phyloP scores from a whole-genome alignment of 1,284 basidiomycete species.

The Naganishia sp. region DNA sequence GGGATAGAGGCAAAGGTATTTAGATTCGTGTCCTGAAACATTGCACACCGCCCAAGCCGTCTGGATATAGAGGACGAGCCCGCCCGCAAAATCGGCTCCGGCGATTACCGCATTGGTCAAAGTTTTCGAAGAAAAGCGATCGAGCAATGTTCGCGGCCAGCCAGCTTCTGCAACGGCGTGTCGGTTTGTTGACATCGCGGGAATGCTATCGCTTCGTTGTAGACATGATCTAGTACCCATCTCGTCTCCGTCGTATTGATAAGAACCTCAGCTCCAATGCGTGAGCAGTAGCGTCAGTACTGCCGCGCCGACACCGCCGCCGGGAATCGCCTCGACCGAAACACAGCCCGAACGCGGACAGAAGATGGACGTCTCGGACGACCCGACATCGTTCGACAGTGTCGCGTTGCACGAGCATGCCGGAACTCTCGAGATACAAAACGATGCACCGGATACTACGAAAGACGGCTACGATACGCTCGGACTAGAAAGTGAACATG shows the following conservation, averaged over 20 bases:
- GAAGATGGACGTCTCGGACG: constrained; percentile 6
- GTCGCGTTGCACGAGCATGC: not conserved
- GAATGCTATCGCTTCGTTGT: not conserved
- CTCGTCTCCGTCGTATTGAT: not conserved
- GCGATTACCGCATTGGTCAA: constrained; percentile 6
- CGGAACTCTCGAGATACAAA: not conserved
- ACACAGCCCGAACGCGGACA: too few relatives aligned
- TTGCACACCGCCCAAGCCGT: not conserved
- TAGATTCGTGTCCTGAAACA: too few relatives aligned
- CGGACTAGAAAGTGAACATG: constrained; percentile 4
- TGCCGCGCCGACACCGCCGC: constrained; percentile 16
- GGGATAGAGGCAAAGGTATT: too few relatives aligned
- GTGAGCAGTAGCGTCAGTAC: constrained; percentile 8
- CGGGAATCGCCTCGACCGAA: too few relatives aligned
- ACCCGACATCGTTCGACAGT: not conserved
- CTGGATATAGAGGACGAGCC: not conserved
- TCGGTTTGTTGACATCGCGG: constrained; percentile 7
- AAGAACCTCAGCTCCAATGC: constrained; percentile 5
- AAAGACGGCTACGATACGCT: constrained; percentile 15
- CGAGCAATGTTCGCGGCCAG: not conserved
- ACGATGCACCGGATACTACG: not conserved
- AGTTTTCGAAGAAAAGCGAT: constrained; percentile 26
- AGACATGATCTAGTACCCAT: not conserved
- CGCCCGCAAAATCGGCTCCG: not conserved
- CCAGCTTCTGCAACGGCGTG: not conserved